Percentiles rank a stretch among this genome's conserved stretches.
Conservation (phyloP, 2,329 filamentous ascomycete species). For the Clonostachys chloroleuca region DNA sequence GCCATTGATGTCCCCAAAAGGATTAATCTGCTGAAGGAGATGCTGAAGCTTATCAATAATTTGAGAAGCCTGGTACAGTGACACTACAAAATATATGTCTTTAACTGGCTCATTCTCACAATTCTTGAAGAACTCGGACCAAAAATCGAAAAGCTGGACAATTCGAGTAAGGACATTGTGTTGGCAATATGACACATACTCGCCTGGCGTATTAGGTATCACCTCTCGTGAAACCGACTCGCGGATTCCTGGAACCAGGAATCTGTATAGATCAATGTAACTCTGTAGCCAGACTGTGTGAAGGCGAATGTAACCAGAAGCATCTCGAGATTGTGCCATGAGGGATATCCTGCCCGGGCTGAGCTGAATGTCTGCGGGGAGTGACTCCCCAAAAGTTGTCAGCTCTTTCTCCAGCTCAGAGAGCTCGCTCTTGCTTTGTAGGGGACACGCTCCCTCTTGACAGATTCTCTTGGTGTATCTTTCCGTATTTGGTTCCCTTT, state of each 20-base stretch:
- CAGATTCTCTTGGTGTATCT: slow-evolving; percentile 4
- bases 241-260: slow-evolving; percentile 14
- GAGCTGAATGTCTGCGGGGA: slow-evolving; percentile 12
- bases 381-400: slow-evolving; percentile 3
- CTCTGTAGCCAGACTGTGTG: slow-evolving; percentile 11
- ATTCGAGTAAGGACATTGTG: neutral
- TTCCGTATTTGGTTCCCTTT: no score
- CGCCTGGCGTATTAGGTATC: slow-evolving; percentile 1
- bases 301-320: slow-evolving; percentile 8
- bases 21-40: no score
- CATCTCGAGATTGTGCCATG: slow-evolving; percentile 15
- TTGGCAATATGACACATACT: slow-evolving; percentile 5
- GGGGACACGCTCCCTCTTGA: slow-evolving; percentile 6
- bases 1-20: no score
- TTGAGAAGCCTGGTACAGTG: no score
- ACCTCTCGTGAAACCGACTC: slow-evolving; percentile 6
- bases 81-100: no score
- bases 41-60: no score
- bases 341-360: slow-evolving; percentile 9
- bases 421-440: slow-evolving; percentile 6
- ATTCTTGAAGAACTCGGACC: no score
- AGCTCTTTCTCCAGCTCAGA: slow-evolving; percentile 11
- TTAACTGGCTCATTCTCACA: no score
- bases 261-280: slow-evolving; percentile 16
- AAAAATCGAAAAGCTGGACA: no score